Conservation (phyloP, 1,284 basidiomycete species). For the Irpex sp. region DNA sequence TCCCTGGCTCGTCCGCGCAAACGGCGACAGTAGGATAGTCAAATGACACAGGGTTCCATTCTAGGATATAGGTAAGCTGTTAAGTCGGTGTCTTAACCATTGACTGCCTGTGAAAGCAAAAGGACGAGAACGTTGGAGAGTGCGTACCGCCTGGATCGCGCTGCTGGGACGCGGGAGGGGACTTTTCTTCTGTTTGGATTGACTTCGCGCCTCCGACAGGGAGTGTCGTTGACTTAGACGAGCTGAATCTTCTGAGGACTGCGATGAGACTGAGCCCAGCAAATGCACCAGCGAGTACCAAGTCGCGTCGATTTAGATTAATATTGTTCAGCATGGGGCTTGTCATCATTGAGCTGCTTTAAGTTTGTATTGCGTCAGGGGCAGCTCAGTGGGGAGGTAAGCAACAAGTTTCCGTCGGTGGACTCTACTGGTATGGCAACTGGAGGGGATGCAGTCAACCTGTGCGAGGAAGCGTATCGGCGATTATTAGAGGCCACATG, state of each 20-base stretch:
- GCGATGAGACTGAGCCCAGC: not conserved
- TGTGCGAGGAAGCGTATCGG: not conserved
- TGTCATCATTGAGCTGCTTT: not conserved
- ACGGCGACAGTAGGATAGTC: conserved; percentile 49
- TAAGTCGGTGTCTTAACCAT: not conserved
- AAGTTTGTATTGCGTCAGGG: not conserved
- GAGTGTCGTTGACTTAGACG: not conserved
- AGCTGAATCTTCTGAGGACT: not conserved
- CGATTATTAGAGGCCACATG: not conserved
- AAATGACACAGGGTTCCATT: conserved; percentile 33
- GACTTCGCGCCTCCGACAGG: not conserved
- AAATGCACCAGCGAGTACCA: not conserved
- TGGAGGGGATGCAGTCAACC: not conserved
- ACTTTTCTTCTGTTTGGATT: not conserved
- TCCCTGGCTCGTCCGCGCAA: conserved; percentile 33
- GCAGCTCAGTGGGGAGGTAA: not conserved
- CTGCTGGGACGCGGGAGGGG: not conserved
- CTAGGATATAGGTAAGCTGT: conserved; percentile 11
- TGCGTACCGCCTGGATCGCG: conserved; percentile 8
- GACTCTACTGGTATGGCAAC: not conserved
- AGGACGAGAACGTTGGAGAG: not conserved
- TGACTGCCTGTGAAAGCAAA: not conserved
- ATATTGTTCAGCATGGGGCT: not conserved
- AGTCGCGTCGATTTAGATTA: not conserved
- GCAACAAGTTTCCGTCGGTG: not conserved